These are phyloP conservation scores for Erysimum cheiri DNA, from an alignment of 441 rosid species.

Conservation along the genomic window DNA sequence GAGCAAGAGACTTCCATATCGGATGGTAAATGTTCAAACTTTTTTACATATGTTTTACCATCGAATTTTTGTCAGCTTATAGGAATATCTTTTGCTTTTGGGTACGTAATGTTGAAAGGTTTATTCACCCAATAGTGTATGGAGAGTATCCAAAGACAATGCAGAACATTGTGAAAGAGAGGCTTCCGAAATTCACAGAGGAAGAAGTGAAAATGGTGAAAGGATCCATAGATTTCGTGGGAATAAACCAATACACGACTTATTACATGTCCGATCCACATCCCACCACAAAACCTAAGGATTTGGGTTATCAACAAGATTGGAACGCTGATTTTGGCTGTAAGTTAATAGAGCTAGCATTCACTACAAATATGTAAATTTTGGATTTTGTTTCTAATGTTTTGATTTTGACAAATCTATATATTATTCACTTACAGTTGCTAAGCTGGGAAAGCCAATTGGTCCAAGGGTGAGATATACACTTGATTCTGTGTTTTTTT, in stretches of 20 bases:
- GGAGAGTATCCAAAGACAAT: constrained; percentile 92
- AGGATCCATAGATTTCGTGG: constrained; percentile 89
- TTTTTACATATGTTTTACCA: constrained; percentile 5
- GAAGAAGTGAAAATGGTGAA: constrained; percentile 83
- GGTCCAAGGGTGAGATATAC: constrained; percentile 69
- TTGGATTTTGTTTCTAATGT: background rate
- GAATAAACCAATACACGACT: constrained; percentile 90
- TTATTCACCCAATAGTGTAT: constrained; percentile 85
- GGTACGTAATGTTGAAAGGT: constrained; percentile 55
- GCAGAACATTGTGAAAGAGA: constrained; percentile 68
- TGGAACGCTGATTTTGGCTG: constrained; percentile 84
- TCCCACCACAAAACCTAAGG: constrained; percentile 51
- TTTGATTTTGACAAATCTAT: constrained; percentile 2
- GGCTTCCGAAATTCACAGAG: constrained; percentile 80
- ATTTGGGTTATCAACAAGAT: constrained; percentile 79
- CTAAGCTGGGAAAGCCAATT: constrained; percentile 67
- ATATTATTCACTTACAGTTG: constrained; percentile 50
- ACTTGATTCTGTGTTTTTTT: background rate
- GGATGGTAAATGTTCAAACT: constrained; percentile 68
- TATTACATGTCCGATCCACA: constrained; percentile 70
- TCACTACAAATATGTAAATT: background rate
- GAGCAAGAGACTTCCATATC: constrained; percentile 94
- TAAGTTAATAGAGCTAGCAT: constrained; percentile 51
- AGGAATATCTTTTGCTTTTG: background rate
- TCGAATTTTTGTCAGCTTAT: background rate